phyloP scores from a whole-genome alignment of 2,329 filamentous ascomycete genomes.

The Microcyclosporella mali region DNA sequence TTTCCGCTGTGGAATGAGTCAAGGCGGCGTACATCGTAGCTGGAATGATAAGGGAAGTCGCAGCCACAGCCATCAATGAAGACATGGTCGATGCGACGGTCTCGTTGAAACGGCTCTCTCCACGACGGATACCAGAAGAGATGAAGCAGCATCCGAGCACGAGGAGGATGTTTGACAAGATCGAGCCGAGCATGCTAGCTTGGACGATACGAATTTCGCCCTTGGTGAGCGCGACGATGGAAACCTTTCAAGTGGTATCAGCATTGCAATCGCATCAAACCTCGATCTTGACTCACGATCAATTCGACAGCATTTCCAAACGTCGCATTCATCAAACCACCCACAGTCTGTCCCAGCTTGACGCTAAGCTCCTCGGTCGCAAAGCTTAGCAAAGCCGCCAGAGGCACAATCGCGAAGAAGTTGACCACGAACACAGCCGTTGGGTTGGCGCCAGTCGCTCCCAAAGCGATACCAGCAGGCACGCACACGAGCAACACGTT shows the following conservation, averaged over 20 bases:
- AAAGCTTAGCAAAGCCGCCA: slow-evolving; percentile 67
- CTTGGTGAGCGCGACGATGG: slow-evolving; percentile 79
- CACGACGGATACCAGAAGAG: slow-evolving; percentile 41
- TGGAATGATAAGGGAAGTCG: slow-evolving; percentile 49
- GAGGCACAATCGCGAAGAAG: slow-evolving; percentile 72
- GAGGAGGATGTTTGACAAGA: slow-evolving; percentile 87
- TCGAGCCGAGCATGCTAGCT: slow-evolving; percentile 92
- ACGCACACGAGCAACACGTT: slow-evolving; percentile 70
- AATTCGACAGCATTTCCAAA: slow-evolving; percentile 77
- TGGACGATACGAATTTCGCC: slow-evolving; percentile 94
- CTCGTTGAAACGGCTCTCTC: slow-evolving; percentile 56
- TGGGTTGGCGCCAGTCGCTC: slow-evolving; percentile 56
- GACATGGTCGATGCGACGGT: slow-evolving; percentile 74
- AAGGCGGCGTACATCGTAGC: slow-evolving; percentile 48
- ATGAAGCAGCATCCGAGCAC: slow-evolving; percentile 54
- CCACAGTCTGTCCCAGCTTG: slow-evolving; percentile 66
- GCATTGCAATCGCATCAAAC: neutral
- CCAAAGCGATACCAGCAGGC: slow-evolving; percentile 65
- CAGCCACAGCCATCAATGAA: slow-evolving; percentile 52
- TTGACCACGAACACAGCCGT: slow-evolving; percentile 68
- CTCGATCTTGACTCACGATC: slow-evolving; percentile 45
- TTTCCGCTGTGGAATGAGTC: slow-evolving; percentile 33
- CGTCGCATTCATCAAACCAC: slow-evolving; percentile 68
- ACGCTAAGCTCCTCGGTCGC: slow-evolving; percentile 71
- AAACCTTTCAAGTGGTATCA: slow-evolving; percentile 44